Base-by-base conservation (phyloP, 306 rosid species). In the Sophora flavescens region DNA sequence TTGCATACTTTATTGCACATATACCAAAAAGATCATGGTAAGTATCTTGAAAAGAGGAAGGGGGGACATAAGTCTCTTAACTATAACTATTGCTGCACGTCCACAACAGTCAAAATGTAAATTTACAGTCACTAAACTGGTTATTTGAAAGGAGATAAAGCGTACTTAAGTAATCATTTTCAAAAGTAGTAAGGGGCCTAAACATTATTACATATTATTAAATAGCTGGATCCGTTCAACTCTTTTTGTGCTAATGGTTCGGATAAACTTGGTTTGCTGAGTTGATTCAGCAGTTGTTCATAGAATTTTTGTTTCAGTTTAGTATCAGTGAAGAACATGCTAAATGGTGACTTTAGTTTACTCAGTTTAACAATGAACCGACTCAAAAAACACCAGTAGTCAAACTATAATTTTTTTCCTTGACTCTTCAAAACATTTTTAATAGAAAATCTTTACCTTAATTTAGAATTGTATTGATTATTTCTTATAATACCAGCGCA, bases 401-500 rank as follows among this genome's bases (percentile, higher is more conserved):
- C 80, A 30, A 69, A 58, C 61, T 75, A 26, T 51, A 52, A 52
- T 6, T 33, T 15, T 45, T 54, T 54, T 15, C 60, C 14, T 64
- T 44, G 39, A 30, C 70, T 62, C 51, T 53, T 62, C 6, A 15
- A 38, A 33, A 62, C 16, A 28, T 56, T 8, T 36, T 39, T 52
- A 16, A 60, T 52, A 39, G 53, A 30, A 44, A 63, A 67, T 41
- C 35, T 35, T 63, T 28, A 28, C 16, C 57, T 62, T 50, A 38
- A 68, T 59, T 58, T 63, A 51, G 68, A 76, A 82, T 59, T 72
- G 8, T 62, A 67, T 39, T 5, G 42, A 74, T 42, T 74, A 76
- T 32, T 72, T 88, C 50, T 30, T 50, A 70, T 78, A 72, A 81
- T 88, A 86, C 57, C 90, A 96, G 99, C 99, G 59, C 99, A 92